Conservation (phyloP, 352 stramenopile species). For the Blastocystis sp. region DNA sequence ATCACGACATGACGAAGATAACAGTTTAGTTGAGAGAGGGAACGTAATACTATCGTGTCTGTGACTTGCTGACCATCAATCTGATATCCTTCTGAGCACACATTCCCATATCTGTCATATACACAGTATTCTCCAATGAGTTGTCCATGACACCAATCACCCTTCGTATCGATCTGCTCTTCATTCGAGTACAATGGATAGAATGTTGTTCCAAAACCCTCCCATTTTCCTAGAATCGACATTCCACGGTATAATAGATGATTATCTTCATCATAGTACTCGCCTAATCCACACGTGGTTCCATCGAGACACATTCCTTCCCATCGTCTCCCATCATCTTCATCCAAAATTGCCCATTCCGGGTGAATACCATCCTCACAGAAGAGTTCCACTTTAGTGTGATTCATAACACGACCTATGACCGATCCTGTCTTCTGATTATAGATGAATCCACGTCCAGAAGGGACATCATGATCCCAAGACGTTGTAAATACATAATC, state of each 20-base stretch:
- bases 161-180: background rate
- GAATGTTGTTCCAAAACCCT: constrained; percentile 5
- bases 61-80: background rate
- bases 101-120: background rate
- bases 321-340: constrained; percentile 2
- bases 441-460: constrained; percentile 5
- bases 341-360: background rate
- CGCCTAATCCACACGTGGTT: background rate
- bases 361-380: background rate
- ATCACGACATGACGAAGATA: background rate
- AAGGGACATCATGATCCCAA: background rate
- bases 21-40: background rate
- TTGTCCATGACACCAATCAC: background rate
- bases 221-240: background rate
- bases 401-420: background rate
- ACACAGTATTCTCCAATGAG: background rate
- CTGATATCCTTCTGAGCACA: background rate
- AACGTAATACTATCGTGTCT: background rate
- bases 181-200: background rate
- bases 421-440: background rate
- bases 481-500: background rate
- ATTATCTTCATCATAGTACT: constrained; percentile 35
- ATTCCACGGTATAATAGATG: constrained; percentile 4
- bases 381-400: background rate
- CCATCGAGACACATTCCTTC: background rate